These are phyloP conservation scores for Claviceps sp. DNA, from an alignment of 2,329 filamentous ascomycete species.

Conservation along the genomic window DNA sequence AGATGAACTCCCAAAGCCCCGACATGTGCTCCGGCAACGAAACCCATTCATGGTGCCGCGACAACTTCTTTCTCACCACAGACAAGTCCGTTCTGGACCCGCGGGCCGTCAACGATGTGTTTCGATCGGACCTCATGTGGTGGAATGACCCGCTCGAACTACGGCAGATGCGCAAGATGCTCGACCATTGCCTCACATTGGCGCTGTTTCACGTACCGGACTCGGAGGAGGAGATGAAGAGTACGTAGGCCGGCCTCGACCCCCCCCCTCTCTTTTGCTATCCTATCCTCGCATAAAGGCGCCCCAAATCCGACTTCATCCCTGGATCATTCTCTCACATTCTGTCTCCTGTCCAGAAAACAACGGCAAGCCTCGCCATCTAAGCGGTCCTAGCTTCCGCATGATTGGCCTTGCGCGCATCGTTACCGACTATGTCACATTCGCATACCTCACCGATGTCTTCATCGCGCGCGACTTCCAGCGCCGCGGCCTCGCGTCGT, in stretches of 20 bases:
- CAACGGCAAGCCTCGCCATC: constrained; percentile 16
- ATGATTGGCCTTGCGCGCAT: constrained; percentile 35
- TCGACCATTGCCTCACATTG: constrained; percentile 46
- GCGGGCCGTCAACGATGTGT: constrained; percentile 39
- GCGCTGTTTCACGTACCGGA: constrained; percentile 37
- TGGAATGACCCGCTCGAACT: constrained; percentile 43
- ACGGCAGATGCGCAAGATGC: constrained; percentile 32
- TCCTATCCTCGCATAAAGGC: background rate
- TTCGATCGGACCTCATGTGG: constrained; percentile 44
- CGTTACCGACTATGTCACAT: constrained; percentile 57
- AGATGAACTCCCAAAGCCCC: constrained; percentile 8
- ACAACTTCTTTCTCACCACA: constrained; percentile 47
- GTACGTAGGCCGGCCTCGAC: constrained; percentile 12
- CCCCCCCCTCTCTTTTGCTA: constrained; percentile 5
- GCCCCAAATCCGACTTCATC: background rate
- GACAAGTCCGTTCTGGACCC: constrained; percentile 42
- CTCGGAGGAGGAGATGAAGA: constrained; percentile 25
- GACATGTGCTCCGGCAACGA: constrained; percentile 17
- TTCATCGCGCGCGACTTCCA: constrained; percentile 49
- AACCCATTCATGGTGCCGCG: constrained; percentile 33
- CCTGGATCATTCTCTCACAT: background rate
- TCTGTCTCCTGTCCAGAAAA: constrained; percentile 14
- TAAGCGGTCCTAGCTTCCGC: constrained; percentile 17
- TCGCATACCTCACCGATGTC: constrained; percentile 56
- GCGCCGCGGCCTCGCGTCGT: constrained; percentile 47